A percentile compares a stretch with the other conserved stretches of the same genome.
Evolutionary conservation across 1,139 yeast genomes (phyloP).

Genomic region (Taphrina communis): DNA sequence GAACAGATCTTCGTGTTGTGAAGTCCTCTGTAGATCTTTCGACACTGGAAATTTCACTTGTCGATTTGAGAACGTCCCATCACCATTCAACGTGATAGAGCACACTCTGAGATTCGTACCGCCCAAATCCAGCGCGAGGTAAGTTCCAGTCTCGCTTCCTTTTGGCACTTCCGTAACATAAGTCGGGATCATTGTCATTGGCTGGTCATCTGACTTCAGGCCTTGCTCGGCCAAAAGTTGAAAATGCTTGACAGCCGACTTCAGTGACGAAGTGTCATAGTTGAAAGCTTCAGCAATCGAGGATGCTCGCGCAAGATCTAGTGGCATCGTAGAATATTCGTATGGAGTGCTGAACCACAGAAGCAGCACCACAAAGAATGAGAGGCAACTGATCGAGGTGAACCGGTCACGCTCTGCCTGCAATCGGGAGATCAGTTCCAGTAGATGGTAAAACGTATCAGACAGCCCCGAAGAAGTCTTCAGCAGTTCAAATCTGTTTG

Average conservation of each 20-base stretch:
- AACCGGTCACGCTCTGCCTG: not conserved
- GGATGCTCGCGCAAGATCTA: not conserved
- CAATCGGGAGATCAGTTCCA: not conserved
- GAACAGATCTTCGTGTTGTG: slow-evolving; percentile 64
- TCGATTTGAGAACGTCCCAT: slow-evolving; percentile 72
- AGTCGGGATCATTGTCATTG: slow-evolving; percentile 48
- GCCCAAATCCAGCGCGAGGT: slow-evolving; percentile 83
- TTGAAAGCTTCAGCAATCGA: slow-evolving; percentile 20
- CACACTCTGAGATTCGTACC: slow-evolving; percentile 91
- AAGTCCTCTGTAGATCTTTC: slow-evolving; percentile 67
- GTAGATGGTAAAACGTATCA: too few relatives aligned
- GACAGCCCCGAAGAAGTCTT: too few relatives aligned
- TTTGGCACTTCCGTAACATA: slow-evolving; percentile 75
- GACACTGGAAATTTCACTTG: slow-evolving; percentile 81
- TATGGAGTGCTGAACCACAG: not conserved
- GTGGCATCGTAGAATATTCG: not conserved
- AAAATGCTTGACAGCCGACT: slow-evolving; percentile 37
- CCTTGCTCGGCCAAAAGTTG: slow-evolving; percentile 40
- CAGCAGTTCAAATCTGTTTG: not conserved
- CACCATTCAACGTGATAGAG: slow-evolving; percentile 77
- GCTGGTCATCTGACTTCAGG: slow-evolving; percentile 42
- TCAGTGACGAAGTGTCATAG: slow-evolving; percentile 18
- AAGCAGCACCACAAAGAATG: slow-evolving; percentile 3
- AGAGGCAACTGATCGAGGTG: not conserved
- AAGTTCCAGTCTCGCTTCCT: slow-evolving; percentile 79